Percentiles rank a stretch among this genome's conserved stretches.
Evolutionary conservation across 2,329 filamentous ascomycete genomes (phyloP).

Genomic region (Colletotrichum sp.): DNA sequence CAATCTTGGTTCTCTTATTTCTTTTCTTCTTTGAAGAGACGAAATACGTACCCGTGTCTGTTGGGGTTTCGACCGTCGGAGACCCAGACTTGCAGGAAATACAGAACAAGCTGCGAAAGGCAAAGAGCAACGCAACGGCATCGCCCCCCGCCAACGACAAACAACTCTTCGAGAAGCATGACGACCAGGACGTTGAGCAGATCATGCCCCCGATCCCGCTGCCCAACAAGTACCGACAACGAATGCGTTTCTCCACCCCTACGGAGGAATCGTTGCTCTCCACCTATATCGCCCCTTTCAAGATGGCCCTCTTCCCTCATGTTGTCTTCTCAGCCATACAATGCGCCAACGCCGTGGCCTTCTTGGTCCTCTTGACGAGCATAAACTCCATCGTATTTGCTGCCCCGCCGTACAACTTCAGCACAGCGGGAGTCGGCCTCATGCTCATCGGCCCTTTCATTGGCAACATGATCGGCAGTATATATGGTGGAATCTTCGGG

Average conservation of each 20-base stretch:
- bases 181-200: fast-evolving
- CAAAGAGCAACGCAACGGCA: neutral
- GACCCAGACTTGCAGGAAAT: neutral
- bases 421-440: neutral
- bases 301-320: neutral
- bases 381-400: neutral
- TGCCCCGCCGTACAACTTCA: neutral
- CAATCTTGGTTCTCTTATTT: neutral
- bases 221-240: neutral
- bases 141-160: neutral
- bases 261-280: neutral
- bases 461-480: neutral
- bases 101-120: neutral
- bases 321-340: neutral
- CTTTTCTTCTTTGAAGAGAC: neutral
- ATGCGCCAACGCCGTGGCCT: neutral
- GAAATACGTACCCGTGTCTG: neutral
- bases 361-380: neutral
- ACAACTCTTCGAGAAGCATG: neutral
- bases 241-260: neutral
- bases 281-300: neutral
- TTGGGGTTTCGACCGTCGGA: neutral
- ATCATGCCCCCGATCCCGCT: neutral
- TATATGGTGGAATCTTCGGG: neutral
- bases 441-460: neutral